Base-by-base conservation (phyloP, 2,329 filamentous ascomycete species). In the Neocucurbitaria cava region DNA sequence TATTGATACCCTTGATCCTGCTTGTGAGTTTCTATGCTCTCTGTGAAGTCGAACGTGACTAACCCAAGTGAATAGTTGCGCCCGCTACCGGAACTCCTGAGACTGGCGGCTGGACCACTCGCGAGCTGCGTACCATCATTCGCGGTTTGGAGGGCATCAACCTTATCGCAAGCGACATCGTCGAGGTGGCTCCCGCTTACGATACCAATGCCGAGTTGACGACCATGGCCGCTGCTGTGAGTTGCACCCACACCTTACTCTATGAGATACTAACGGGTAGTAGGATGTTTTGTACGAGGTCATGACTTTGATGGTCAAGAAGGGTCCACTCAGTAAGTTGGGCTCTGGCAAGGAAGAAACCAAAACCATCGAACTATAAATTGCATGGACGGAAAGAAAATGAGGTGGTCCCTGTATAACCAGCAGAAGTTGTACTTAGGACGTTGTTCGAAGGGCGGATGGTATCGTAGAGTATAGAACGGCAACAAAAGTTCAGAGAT, bases 1-100 rank as follows among this genome's bases (percentile, higher is more conserved):
- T 70, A 96, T 96, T 65, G 92, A 96, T 70, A 92, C 91, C 0
- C 81, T 96, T 3, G 92, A 96, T 71, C 92, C 92, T 7, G 90
- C 90, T 5, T 94, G 84, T 86, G 74, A 74, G 83, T 77, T 18
- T 1, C 11, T 2, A 24, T 24, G 8, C 7, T 24, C 4, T 23
- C 3, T 35, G 13, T n/a, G 7, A 23, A 10, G 24, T 17, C 1
- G 15, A 10, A 15, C 35, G 2, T 9, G 13, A 43, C 53, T 66
- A 20, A 62, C 21, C 5, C 13, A n/a, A 18, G 23, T 6, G 20
- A 18, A 36, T 40, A 84, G 82, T 91, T 64, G 89, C 89, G 0
- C 89, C 89, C 11, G 89, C 87, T 0, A 91, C 89, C 0, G 89
- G 89, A 8, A 91, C 89, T 0, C 89, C 89, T 1, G 89, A 91